A percentile compares a stretch with the other conserved stretches of the same genome.
Evolutionary conservation across 169 alveolate genomes (phyloP).

Genomic region (Eimeria brunetti): DNA sequence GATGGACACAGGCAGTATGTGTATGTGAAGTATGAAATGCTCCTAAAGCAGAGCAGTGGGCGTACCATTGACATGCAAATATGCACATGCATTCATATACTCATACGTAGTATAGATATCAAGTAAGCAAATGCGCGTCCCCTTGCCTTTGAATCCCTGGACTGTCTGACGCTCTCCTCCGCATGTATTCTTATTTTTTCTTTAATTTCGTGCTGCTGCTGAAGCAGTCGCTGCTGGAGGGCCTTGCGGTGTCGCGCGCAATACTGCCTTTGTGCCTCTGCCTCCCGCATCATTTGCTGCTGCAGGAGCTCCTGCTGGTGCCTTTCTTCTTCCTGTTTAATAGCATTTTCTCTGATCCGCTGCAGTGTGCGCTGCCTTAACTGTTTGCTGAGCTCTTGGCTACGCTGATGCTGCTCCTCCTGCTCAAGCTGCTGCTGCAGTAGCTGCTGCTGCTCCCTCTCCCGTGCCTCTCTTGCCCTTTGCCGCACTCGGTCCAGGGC

Average conservation of each 20-base stretch:
- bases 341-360: slow-evolving; percentile 34
- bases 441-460: slow-evolving; percentile 32
- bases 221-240: slow-evolving; percentile 52
- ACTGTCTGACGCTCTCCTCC: slow-evolving; percentile 66
- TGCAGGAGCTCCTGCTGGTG: slow-evolving; percentile 50
- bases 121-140: not conserved
- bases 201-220: slow-evolving; percentile 53
- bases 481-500: slow-evolving; percentile 53
- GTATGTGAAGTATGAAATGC: not conserved
- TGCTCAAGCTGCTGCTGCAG: slow-evolving; percentile 22
- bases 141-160: slow-evolving; percentile 69
- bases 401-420: slow-evolving; percentile 57
- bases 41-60: no score
- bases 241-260: slow-evolving; percentile 57
- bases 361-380: slow-evolving; percentile 39
- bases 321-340: slow-evolving; percentile 40
- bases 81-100: not conserved
- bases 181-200: slow-evolving; percentile 48
- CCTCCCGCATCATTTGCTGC: slow-evolving; percentile 40
- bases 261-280: slow-evolving; percentile 34
- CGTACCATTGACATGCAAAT: not conserved
- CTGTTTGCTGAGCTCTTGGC: slow-evolving; percentile 21
- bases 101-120: not conserved
- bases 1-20: not conserved
- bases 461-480: slow-evolving; percentile 56